phyloP scores from a whole-genome alignment of 2,329 filamentous ascomycete species.

The Talaromyces sp. region DNA sequence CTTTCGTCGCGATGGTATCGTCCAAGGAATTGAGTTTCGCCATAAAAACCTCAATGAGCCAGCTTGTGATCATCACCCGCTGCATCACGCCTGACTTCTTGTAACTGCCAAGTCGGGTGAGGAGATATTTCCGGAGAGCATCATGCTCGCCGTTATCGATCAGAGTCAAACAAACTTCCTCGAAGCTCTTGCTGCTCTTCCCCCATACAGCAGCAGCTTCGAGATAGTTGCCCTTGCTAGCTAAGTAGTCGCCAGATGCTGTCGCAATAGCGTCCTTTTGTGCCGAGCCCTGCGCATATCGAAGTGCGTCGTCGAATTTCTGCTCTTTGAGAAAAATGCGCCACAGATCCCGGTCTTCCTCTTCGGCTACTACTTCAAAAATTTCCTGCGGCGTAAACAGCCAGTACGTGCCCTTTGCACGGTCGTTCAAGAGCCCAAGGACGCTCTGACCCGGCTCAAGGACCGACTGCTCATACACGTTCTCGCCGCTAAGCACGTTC shows the following conservation, averaged over 20 bases:
- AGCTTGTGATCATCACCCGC: constrained; percentile 87
- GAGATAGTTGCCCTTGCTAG: constrained; percentile 71
- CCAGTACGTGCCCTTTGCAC: constrained; percentile 97
- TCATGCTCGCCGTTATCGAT: constrained; percentile 89
- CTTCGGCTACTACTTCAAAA: constrained; percentile 83
- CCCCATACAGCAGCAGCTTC: constrained; percentile 90
- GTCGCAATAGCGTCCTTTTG: constrained; percentile 91
- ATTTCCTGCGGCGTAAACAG: constrained; percentile 87
- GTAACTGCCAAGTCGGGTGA: constrained; percentile 74
- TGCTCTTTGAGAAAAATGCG: constrained; percentile 83
- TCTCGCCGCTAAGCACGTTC: constrained; percentile 78
- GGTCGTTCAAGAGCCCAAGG: constrained; percentile 80
- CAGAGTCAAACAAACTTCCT: constrained; percentile 86
- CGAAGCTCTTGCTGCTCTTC: constrained; percentile 92
- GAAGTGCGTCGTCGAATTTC: constrained; percentile 81
- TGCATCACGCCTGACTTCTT: constrained; percentile 88
- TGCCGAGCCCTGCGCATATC: constrained; percentile 70
- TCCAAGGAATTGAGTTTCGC: constrained; percentile 91
- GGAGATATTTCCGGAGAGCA: constrained; percentile 81
- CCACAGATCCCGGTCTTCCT: constrained; percentile 92
- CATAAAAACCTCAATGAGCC: constrained; percentile 96
- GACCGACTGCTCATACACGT: constrained; percentile 84
- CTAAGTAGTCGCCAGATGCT: constrained; percentile 83
- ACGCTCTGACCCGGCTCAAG: constrained; percentile 72
- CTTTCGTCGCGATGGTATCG: constrained; percentile 85